Evolutionary conservation across 2,329 filamentous ascomycete species (phyloP).

Genomic region (Trichoderma cornu-damae): DNA sequence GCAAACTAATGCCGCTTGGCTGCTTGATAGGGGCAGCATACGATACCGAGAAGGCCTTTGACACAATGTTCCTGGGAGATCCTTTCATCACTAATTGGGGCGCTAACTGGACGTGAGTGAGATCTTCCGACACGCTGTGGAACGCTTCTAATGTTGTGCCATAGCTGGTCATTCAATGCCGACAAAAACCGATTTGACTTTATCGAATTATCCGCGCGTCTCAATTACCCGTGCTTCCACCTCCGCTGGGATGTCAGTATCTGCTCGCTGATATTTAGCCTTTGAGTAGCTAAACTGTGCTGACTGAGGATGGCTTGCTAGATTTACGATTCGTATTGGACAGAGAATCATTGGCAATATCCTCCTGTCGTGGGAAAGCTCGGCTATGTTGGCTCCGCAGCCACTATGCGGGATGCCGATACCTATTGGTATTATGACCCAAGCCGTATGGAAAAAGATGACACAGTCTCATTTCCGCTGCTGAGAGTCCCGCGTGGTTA

Average conservation of each 20-base stretch:
- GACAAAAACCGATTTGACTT: constrained; percentile 28
- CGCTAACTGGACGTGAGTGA: constrained; percentile 26
- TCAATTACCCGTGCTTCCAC: constrained; percentile 33
- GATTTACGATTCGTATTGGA: constrained; percentile 39
- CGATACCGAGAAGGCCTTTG: constrained; percentile 37
- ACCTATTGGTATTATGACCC: constrained; percentile 34
- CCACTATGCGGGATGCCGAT: constrained; percentile 35
- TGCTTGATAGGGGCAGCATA: constrained; percentile 33
- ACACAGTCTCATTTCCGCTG: constrained; percentile 37
- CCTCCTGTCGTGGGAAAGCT: constrained; percentile 36
- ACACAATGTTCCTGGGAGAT: constrained; percentile 33
- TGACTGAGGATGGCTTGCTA: constrained; percentile 11
- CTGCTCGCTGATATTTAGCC: too few relatives aligned
- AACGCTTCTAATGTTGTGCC: not conserved
- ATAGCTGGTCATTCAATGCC: constrained; percentile 33
- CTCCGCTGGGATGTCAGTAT: constrained; percentile 35
- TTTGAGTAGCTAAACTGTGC: not conserved
- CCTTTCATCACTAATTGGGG: constrained; percentile 27
- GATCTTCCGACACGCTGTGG: not conserved
- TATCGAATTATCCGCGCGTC: constrained; percentile 27
- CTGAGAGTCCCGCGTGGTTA: constrained; percentile 32
- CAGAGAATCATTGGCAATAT: constrained; percentile 39
- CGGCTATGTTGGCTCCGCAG: constrained; percentile 41
- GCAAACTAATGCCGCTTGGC: not conserved
- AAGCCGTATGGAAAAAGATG: constrained; percentile 33